Evolutionary conservation across 176 grass and related monocot species (phyloP).

Genomic region (maize (Zea mays)): Zm-B73-REFERENCE-NAM-5.0 NC_050096.1:81661001-81661500

Average conservation of each 20-base stretch:
- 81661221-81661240: slow-evolving; percentile 36
- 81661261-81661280: slow-evolving; percentile 6
- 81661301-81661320: slow-evolving; percentile 33
- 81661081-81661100: neutral
- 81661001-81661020: neutral
- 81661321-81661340: slow-evolving; percentile 32
- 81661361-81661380: slow-evolving; percentile 29
- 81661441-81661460: slow-evolving; percentile 17
- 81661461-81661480: neutral
- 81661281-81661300: slow-evolving; percentile 66
- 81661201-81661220: slow-evolving; percentile 44
- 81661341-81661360: neutral
- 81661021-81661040: neutral
- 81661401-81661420: neutral
- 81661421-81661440: neutral
- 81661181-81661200: slow-evolving; percentile 27
- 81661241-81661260: slow-evolving; percentile 4
- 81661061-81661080: neutral
- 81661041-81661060: neutral
- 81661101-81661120: slow-evolving; percentile 16
- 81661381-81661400: neutral
- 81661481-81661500: neutral
- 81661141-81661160: neutral
- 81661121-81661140: slow-evolving; percentile 6
- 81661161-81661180: neutral